Evolutionary conservation across 2,329 filamentous ascomycete species (phyloP), one percentile per base, ranked within the genome.

Genomic region (Venturia carpophila): DNA sequence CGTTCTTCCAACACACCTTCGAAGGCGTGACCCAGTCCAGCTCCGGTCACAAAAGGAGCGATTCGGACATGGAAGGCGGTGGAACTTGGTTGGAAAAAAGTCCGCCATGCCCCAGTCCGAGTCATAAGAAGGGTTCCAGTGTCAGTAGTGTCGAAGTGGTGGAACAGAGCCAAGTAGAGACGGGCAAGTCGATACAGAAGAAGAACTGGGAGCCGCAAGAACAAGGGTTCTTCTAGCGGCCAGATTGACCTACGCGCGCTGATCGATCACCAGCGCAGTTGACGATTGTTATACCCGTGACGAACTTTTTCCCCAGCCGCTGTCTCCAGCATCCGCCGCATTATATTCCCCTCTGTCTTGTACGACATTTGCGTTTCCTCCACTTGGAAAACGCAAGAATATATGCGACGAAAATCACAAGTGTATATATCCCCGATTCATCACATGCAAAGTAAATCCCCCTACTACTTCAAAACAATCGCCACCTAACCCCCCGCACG

Each of bases 1-100:
- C 47, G 15, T 66, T 66, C 63, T 66, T 66, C 49, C 34, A 63
- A 39, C 39, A 66, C 17, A 42, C 52, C 39, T 56, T 65, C 21
- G 60, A 42, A 41, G 52, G 52, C 15, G 27, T 37, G 27, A 10
- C 52, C 37, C 11, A 37, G 17, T 27, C 52, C 10, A n/a, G 27
- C 15, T 34, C 19, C 3, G 52, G 52, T 17, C 52, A 58, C 30
- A 58, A 58, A 37, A 58, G 19, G 52, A 58, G 52, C 11, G 37
- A n/a, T 24, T 58, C 52, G 6, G 52, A 58, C 11, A 58, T 58
- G 5, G 52, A 58, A 58, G 52, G 30, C 15, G 37, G 52, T 37
- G 52, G 52, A 37, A 27, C 27, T 34, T 58, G 30, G 52, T 37
- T 37, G 52, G 52, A 58, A 15, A 58, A 58, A 15, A 58, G 27